Evolutionary conservation across 225 moss, liverwort and hornwort genomes (phyloP).

Genomic region (Climacium dendroides): DNA sequence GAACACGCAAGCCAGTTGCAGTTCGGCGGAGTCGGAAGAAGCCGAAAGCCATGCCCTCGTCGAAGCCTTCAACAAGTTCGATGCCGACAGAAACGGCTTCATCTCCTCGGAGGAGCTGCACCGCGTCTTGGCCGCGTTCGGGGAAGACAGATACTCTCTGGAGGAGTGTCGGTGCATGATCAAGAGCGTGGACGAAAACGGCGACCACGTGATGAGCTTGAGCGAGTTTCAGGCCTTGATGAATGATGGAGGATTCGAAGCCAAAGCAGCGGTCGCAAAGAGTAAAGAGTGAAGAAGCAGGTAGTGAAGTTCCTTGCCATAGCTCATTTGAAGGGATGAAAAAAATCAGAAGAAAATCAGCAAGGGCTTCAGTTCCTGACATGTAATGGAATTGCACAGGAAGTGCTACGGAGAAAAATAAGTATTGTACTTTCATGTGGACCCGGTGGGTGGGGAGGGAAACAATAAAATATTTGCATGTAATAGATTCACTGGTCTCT

Average conservation of each 20-base stretch:
- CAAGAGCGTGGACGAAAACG: slow-evolving; percentile 14
- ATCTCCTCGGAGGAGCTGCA: slow-evolving; percentile 58
- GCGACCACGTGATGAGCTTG: slow-evolving; percentile 21
- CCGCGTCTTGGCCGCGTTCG: slow-evolving; percentile 22
- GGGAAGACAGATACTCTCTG: slow-evolving; percentile 30
- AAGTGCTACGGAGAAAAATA: too few species aligned
- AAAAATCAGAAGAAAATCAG: too few species aligned
- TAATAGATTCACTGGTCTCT: too few species aligned
- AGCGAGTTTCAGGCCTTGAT: slow-evolving; percentile 14
- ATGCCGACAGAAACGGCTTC: slow-evolving; percentile 39
- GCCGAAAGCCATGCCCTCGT: slow-evolving; percentile 1
- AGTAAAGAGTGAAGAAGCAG: not conserved
- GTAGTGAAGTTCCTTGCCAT: not conserved
- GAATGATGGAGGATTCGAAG: not conserved
- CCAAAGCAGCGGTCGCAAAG: not conserved
- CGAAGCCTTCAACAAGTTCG: slow-evolving; percentile 47
- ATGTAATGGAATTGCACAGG: too few species aligned
- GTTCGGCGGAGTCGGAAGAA: not conserved
- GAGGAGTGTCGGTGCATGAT: slow-evolving; percentile 33
- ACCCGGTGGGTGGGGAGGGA: too few species aligned
- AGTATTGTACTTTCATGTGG: too few species aligned
- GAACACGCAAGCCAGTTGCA: slow-evolving; percentile 17
- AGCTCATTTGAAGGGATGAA: not conserved
- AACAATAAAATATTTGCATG: too few species aligned
- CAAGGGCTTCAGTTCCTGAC: too few species aligned